These are phyloP conservation scores for Stipa capillata DNA, from an alignment of 176 grass and related monocot species.

Conservation along the genomic window DNA sequence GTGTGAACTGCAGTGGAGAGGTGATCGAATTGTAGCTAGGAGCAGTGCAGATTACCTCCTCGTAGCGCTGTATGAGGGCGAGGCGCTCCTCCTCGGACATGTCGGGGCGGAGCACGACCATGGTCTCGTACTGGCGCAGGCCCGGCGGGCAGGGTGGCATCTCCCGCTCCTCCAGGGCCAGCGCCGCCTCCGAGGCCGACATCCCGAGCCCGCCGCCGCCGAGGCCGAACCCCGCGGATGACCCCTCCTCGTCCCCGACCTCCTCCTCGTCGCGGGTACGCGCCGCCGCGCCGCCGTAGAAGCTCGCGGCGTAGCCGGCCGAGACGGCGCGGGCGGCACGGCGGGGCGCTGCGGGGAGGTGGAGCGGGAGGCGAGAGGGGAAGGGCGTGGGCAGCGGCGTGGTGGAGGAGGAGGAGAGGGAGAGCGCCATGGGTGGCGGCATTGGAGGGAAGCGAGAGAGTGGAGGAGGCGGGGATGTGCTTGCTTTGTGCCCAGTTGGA, in stretches of 20 bases:
- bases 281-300: slow-evolving; percentile 38
- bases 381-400: neutral
- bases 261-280: slow-evolving; percentile 8
- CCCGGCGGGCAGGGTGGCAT: slow-evolving; percentile 89
- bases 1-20: neutral
- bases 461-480: neutral
- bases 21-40: neutral
- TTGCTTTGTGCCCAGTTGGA: neutral
- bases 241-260: slow-evolving; percentile 30
- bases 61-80: slow-evolving; percentile 82
- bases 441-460: slow-evolving; percentile 12
- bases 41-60: slow-evolving; percentile 54
- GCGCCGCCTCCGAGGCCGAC: slow-evolving; percentile 39
- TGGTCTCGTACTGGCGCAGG: slow-evolving; percentile 86
- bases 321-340: slow-evolving; percentile 25
- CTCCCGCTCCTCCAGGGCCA: slow-evolving; percentile 74
- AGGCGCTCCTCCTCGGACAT: slow-evolving; percentile 98
- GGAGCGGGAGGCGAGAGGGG: neutral
- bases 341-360: neutral
- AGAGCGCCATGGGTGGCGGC: slow-evolving; percentile 43
- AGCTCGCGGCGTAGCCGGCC: slow-evolving; percentile 44
- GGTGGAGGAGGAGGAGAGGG: slow-evolving; percentile 8
- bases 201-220: slow-evolving; percentile 40
- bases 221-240: neutral
- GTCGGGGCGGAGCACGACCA: slow-evolving; percentile 83